These are phyloP conservation scores for Lentinus tigrinus DNA, from an alignment of 768 basidiomycete species.

Conservation along the genomic window DNA sequence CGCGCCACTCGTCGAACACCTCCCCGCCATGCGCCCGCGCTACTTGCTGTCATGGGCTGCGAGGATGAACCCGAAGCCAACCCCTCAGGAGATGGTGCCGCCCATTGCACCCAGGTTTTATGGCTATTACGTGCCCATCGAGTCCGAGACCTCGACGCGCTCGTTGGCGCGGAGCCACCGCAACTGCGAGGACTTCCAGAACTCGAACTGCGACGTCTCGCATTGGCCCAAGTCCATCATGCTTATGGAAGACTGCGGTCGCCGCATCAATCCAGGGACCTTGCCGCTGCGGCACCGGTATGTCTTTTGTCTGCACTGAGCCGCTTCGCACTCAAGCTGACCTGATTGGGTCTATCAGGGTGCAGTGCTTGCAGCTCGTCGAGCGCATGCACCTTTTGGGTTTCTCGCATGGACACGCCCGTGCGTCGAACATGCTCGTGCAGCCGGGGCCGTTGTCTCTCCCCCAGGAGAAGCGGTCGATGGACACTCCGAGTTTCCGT, in stretches of 20 bases:
- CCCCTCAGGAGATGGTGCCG: neutral
- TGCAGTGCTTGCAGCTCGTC: conserved; percentile 32
- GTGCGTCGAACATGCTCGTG: conserved; percentile 41
- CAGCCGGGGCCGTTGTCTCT: conserved; percentile 42
- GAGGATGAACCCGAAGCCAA: neutral
- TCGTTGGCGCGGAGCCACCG: neutral
- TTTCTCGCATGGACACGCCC: conserved; percentile 42
- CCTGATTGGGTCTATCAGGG: conserved; percentile 5
- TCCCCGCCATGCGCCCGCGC: neutral
- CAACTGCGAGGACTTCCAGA: conserved; percentile 19
- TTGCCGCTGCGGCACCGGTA: conserved; percentile 23
- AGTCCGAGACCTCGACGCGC: conserved; percentile 6
- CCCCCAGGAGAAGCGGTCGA: conserved; percentile 27
- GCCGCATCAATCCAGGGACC: conserved; percentile 25
- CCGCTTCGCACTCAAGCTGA: neutral
- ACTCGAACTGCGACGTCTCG: conserved; percentile 3
- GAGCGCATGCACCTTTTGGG: conserved; percentile 39
- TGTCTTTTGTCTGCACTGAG: neutral
- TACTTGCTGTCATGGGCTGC: neutral
- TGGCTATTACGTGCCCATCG: conserved; percentile 48
- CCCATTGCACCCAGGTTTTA: conserved; percentile 63
- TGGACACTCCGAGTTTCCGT: conserved; percentile 38
- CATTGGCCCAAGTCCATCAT: conserved; percentile 37
- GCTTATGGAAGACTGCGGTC: conserved; percentile 49
- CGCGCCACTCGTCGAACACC: conserved; percentile 31